Percentiles rank a stretch among this genome's conserved stretches.
phyloP scores from a whole-genome alignment of 1,284 basidiomycete genomes.

The Paramarasmius palmivorus region DNA sequence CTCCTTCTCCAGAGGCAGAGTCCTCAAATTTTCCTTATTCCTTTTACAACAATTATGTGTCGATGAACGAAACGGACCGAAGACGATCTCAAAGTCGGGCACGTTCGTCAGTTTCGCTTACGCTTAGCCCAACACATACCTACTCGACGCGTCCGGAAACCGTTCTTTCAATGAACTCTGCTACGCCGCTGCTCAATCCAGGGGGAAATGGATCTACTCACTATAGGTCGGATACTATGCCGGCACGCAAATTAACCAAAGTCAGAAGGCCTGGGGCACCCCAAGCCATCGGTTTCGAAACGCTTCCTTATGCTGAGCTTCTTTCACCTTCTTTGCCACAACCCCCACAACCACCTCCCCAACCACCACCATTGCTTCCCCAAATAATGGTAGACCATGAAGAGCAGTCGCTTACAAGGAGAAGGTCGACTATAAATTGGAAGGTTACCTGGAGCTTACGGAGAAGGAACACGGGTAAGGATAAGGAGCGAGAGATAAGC shows the following conservation, averaged over 20 bases:
- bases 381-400: too few relatives aligned
- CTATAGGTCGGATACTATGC: neutral
- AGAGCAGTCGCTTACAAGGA: neutral
- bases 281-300: neutral
- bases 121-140: neutral
- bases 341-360: neutral
- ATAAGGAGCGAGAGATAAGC: too few relatives aligned
- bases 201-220: neutral
- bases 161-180: neutral
- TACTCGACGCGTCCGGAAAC: neutral
- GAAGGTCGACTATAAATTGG: constrained; percentile 1
- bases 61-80: constrained; percentile 1
- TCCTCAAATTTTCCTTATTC: constrained; percentile 10
- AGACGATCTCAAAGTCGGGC: constrained; percentile 6
- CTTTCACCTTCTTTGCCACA: neutral
- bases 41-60: constrained; percentile 2
- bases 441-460: neutral
- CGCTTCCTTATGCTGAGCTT: neutral
- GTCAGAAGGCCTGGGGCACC: neutral
- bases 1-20: neutral
- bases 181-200: neutral
- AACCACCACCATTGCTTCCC: neutral
- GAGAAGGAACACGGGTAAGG: neutral
- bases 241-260: constrained; percentile 7
- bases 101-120: neutral